These are phyloP conservation scores for Pythium phragmiticola DNA, from an alignment of 352 stramenopile genomes.

Conservation along the genomic window DNA sequence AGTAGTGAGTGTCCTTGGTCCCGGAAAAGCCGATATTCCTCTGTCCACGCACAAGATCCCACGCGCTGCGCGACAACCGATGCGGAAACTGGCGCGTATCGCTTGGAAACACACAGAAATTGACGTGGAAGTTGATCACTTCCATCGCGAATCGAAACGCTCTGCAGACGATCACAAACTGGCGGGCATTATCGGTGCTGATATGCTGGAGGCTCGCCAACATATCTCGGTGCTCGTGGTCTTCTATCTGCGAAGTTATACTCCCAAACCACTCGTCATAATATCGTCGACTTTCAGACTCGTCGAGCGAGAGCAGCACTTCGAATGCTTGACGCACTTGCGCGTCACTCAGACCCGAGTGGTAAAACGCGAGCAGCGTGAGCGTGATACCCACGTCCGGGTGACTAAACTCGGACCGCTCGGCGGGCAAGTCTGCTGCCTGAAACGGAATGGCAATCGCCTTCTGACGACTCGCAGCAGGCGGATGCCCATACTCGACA, in stretches of 20 bases:
- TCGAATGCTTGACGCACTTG: constrained; percentile 58
- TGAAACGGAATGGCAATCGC: constrained; percentile 85
- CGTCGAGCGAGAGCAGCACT: constrained; percentile 57
- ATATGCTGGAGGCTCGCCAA: constrained; percentile 70
- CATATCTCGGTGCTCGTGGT: constrained; percentile 22
- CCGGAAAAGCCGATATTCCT: constrained; percentile 83
- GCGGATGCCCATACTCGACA: constrained; percentile 74
- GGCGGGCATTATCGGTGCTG: constrained; percentile 64
- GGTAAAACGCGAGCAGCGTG: constrained; percentile 86
- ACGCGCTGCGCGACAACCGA: constrained; percentile 69
- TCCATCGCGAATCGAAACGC: constrained; percentile 63
- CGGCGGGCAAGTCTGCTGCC: constrained; percentile 76
- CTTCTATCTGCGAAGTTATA: constrained; percentile 28
- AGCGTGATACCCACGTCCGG: constrained; percentile 82
- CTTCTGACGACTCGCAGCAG: constrained; percentile 43
- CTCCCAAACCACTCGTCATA: constrained; percentile 72
- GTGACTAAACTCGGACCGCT: constrained; percentile 88
- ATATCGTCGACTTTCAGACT: constrained; percentile 53
- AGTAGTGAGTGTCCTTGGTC: constrained; percentile 86
- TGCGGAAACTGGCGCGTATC: constrained; percentile 84
- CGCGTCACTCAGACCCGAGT: constrained; percentile 50
- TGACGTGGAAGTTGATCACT: constrained; percentile 87
- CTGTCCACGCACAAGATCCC: constrained; percentile 71
- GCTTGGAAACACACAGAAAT: constrained; percentile 72
- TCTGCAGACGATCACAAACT: constrained; percentile 53